Evolutionary conservation across 139 green algal species (phyloP).

Genomic region (Eudorina sp.): DNA sequence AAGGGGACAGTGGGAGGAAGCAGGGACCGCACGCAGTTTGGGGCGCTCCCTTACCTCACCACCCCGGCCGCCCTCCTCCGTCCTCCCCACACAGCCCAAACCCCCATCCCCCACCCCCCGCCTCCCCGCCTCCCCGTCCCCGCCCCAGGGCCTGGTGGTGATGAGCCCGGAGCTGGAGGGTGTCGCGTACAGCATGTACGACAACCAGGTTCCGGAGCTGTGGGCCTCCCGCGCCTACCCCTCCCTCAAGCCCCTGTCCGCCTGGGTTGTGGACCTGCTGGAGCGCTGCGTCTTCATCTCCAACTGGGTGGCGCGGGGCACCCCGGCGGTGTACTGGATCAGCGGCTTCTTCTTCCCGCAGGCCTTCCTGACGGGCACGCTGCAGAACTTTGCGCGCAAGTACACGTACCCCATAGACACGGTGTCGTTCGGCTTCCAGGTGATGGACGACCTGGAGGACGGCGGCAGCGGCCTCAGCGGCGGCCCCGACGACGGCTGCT

Average conservation of each 20-base stretch:
- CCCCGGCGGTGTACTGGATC: constrained; percentile 85
- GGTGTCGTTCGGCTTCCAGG: constrained; percentile 79
- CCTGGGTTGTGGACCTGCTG: constrained; percentile 85
- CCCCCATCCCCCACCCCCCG: neutral
- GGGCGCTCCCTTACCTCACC: too few species aligned
- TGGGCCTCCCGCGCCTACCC: constrained; percentile 90
- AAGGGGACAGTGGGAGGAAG: too few species aligned
- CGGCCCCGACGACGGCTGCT: constrained; percentile 83
- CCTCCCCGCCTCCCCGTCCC: neutral
- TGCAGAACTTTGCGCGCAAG: constrained; percentile 91
- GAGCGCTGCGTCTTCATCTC: constrained; percentile 81
- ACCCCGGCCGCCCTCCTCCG: too few species aligned
- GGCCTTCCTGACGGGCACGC: constrained; percentile 89
- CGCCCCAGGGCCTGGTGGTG: constrained; percentile 67
- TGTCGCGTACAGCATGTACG: constrained; percentile 79
- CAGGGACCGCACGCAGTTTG: too few species aligned
- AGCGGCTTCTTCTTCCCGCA: constrained; percentile 92
- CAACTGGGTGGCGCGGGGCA: constrained; percentile 76
- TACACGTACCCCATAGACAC: constrained; percentile 86
- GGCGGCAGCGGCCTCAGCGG: neutral
- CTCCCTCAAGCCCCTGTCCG: constrained; percentile 86
- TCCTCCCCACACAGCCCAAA: too few species aligned
- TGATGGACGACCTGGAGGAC: constrained; percentile 73
- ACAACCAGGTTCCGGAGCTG: constrained; percentile 89
- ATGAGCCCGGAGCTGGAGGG: constrained; percentile 87